Evolutionary conservation across 768 basidiomycete genomes (phyloP).

Genomic region (Russula brevipes): DNA sequence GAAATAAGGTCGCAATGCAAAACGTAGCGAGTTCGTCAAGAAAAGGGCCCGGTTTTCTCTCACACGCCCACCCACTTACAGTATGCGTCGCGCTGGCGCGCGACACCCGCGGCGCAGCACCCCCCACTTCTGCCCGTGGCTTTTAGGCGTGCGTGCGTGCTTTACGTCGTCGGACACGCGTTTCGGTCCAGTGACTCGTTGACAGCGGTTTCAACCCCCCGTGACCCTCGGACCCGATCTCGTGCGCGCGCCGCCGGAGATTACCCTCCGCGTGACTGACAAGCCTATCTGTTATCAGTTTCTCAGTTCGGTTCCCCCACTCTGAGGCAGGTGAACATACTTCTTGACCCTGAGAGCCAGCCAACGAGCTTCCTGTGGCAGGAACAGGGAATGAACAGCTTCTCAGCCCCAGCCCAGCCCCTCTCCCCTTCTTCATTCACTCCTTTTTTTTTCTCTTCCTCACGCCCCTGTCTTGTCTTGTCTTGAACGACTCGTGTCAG

Average conservation of each 20-base stretch:
- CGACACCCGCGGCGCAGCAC: conserved; percentile 14
- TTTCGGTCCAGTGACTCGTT: conserved; percentile 5
- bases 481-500: background rate
- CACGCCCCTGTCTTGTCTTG: conserved; percentile 1
- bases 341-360: background rate
- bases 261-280: conserved; percentile 14
- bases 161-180: conserved; percentile 12
- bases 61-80: background rate
- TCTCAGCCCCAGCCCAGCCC: background rate
- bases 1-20: background rate
- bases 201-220: conserved; percentile 3
- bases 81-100: background rate
- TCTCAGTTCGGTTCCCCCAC: background rate
- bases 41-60: background rate
- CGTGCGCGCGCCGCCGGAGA: conserved; percentile 10
- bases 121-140: conserved; percentile 2
- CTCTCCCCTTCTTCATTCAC: background rate
- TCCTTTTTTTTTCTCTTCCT: background rate
- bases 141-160: conserved; percentile 2
- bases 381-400: background rate
- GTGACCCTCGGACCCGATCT: conserved; percentile 15
- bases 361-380: background rate
- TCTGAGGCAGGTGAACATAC: background rate
- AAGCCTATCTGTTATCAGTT: conserved; percentile 1
- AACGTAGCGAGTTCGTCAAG: too few species aligned